phyloP scores from a whole-genome alignment of 306 rosid genomes.

The Rosa lucieae region DNA sequence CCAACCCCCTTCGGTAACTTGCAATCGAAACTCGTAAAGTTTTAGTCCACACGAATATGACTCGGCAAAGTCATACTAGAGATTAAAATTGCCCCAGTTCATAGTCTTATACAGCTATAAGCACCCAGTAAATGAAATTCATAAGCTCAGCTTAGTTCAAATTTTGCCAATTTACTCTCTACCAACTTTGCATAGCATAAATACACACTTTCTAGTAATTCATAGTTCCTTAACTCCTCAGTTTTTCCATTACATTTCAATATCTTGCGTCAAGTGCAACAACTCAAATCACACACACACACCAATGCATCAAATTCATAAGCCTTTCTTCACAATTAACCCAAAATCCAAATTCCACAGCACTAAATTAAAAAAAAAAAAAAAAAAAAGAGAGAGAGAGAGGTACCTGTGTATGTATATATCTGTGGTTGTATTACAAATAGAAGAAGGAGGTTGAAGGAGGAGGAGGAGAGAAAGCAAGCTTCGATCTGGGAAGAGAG shows the following conservation, averaged over 20 bases:
- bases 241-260: too few species aligned
- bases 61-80: background rate
- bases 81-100: background rate
- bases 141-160: background rate
- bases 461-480: constrained; percentile 4
- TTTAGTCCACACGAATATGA: background rate
- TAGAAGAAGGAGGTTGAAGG: background rate
- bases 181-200: background rate
- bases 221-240: too few species aligned
- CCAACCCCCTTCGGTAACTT: too few species aligned
- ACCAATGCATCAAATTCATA: too few species aligned
- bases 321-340: too few species aligned
- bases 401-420: background rate
- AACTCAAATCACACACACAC: too few species aligned
- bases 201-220: too few species aligned
- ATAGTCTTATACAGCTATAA: background rate
- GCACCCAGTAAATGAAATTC: background rate
- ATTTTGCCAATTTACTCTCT: background rate
- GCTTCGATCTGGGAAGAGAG: constrained; percentile 12
- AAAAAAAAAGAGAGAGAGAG: background rate
- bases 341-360: background rate
- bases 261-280: too few species aligned
- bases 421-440: background rate
- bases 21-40: background rate
- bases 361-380: background rate